Conservation (phyloP, 2,329 filamentous ascomycete species). For the Xylaria sp. region DNA sequence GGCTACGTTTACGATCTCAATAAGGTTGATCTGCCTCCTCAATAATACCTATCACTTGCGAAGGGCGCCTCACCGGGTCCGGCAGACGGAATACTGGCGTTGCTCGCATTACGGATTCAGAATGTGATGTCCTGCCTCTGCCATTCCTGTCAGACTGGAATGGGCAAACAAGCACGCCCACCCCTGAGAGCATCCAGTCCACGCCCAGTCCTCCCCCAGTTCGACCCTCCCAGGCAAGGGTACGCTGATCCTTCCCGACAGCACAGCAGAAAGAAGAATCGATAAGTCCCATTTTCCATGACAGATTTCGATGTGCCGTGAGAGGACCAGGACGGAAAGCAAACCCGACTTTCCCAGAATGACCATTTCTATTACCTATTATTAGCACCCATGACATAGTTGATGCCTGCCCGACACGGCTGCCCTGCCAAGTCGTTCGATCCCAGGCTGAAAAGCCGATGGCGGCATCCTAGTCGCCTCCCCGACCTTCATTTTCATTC, state of each 20-base stretch:
- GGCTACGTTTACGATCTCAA: not conserved
- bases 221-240: not conserved
- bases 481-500: conserved; percentile 11
- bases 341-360: conserved; percentile 10
- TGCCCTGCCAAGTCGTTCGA: conserved; percentile 27
- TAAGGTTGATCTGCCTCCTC: not conserved
- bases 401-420: conserved; percentile 7
- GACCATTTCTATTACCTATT: conserved; percentile 1
- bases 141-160: not conserved
- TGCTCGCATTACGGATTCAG: not conserved
- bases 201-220: no score
- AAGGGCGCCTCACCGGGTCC: no score
- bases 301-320: conserved; percentile 17
- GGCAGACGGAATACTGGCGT: not conserved
- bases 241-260: not conserved
- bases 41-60: not conserved
- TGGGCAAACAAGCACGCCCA: not conserved
- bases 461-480: conserved; percentile 21
- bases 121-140: not conserved
- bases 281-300: conserved; percentile 17
- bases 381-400: not conserved
- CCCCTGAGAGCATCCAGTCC: not conserved
- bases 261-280: conserved; percentile 4
- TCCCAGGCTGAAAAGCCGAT: conserved; percentile 30
- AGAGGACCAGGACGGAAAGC: conserved; percentile 21